These are phyloP conservation scores for Multifurca ochricompacta DNA, from an alignment of 768 basidiomycete genomes.

Conservation along the genomic window DNA sequence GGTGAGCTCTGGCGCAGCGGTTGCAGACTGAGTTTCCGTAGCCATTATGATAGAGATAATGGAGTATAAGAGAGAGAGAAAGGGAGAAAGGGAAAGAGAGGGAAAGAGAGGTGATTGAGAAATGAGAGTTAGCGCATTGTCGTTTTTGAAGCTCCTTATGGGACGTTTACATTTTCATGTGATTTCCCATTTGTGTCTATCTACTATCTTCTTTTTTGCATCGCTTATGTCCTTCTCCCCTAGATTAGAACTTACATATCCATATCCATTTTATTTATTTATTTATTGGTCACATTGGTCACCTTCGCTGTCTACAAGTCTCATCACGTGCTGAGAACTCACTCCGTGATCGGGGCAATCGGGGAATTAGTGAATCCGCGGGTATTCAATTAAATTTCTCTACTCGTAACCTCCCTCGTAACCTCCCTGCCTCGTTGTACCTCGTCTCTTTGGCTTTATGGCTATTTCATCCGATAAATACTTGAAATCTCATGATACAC, in stretches of 20 bases:
- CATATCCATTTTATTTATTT: neutral
- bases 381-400: too few species aligned
- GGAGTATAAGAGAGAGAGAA: neutral
- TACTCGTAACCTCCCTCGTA: neutral
- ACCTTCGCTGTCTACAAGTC: too few species aligned
- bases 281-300: too few species aligned
- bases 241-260: neutral
- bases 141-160: slow-evolving; percentile 2
- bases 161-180: slow-evolving; percentile 8
- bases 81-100: neutral
- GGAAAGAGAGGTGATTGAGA: neutral
- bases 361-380: too few species aligned
- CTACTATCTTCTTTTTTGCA: too few species aligned
- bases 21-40: slow-evolving; percentile 27
- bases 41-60: slow-evolving; percentile 33
- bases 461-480: neutral
- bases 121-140: neutral
- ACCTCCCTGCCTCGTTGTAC: neutral
- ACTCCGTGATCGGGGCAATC: neutral
- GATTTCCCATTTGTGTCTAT: slow-evolving; percentile 1
- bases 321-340: slow-evolving; percentile 9
- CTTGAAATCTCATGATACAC: neutral
- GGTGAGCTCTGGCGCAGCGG: slow-evolving; percentile 47
- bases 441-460: neutral
- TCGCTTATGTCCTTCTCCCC: neutral